These are phyloP conservation scores for Micractinium sp. DNA, from an alignment of 139 green algal genomes.

Conservation along the genomic window DNA sequence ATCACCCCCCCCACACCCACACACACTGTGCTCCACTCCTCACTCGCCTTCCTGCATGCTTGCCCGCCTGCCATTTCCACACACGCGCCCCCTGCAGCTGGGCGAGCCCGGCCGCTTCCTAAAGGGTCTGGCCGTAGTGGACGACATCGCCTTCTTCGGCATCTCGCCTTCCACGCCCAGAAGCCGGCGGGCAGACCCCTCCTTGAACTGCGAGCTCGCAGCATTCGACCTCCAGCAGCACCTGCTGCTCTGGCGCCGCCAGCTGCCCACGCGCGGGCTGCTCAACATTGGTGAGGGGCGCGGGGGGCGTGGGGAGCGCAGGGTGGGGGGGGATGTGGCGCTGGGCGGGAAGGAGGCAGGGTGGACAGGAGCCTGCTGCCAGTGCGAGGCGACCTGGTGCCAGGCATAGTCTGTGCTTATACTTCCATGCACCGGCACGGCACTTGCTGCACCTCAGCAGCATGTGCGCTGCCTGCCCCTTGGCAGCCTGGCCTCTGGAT, in stretches of 20 bases:
- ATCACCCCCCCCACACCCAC: too few species aligned
- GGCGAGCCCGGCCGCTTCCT: constrained; percentile 58
- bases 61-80: too few species aligned
- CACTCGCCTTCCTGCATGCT: neutral
- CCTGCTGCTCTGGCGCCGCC: constrained; percentile 66
- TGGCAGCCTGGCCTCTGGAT: too few species aligned
- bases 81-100: neutral
- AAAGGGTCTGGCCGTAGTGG: constrained; percentile 77
- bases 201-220: constrained; percentile 59
- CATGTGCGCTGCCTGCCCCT: too few species aligned
- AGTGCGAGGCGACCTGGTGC: too few species aligned
- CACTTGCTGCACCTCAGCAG: too few species aligned
- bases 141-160: constrained; percentile 83
- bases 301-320: too few species aligned
- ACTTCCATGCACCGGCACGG: too few species aligned
- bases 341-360: neutral
- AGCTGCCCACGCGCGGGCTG: constrained; percentile 73
- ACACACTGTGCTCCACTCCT: too few species aligned
- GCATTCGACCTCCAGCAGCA: constrained; percentile 63
- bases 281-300: constrained; percentile 70
- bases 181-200: constrained; percentile 26
- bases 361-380: neutral
- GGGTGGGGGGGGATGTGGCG: neutral
- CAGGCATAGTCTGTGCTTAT: too few species aligned
- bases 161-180: constrained; percentile 43